These are phyloP conservation scores for Talaromyces proteolyticus DNA, from an alignment of 495 filamentous ascomycete genomes.

Conservation along the genomic window DNA sequence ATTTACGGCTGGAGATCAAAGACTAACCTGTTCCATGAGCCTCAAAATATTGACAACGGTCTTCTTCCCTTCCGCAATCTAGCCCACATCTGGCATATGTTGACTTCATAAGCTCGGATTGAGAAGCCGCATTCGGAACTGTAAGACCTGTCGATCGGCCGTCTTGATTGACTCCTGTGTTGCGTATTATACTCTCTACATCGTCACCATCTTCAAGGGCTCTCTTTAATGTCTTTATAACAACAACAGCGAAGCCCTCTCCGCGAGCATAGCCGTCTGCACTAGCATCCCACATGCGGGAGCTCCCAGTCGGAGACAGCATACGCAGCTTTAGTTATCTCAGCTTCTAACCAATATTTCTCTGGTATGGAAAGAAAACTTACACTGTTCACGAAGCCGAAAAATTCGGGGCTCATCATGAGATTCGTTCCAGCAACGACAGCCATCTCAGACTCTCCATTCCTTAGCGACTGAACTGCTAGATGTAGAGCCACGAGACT, in stretches of 20 bases:
- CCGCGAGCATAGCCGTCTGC: conserved; percentile 33
- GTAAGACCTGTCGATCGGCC: conserved; percentile 30
- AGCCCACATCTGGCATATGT: conserved; percentile 30
- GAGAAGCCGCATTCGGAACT: conserved; percentile 24
- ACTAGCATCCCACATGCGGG: conserved; percentile 23
- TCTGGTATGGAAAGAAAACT: background rate
- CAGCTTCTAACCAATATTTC: conserved; percentile 13
- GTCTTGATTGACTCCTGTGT: conserved; percentile 30
- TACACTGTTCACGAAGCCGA: conserved; percentile 10
- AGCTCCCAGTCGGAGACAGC: conserved; percentile 17
- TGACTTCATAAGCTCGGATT: conserved; percentile 23
- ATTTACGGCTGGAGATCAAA: background rate
- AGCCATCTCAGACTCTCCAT: conserved; percentile 18
- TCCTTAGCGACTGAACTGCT: conserved; percentile 21
- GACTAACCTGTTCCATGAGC: conserved; percentile 29
- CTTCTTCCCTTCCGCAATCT: conserved; percentile 12
- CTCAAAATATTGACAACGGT: conserved; percentile 33
- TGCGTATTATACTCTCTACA: conserved; percentile 32
- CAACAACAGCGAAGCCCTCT: conserved; percentile 25
- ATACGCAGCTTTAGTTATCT: conserved; percentile 10
- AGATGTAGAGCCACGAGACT: conserved; percentile 28
- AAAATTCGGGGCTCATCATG: conserved; percentile 18
- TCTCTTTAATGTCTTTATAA: conserved; percentile 20
- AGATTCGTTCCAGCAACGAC: conserved; percentile 22
- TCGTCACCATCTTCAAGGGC: conserved; percentile 25